Percentiles rank a stretch among this genome's conserved stretches.
Conservation (phyloP, 2,329 filamentous ascomycete genomes). For the Diplodia corticola region DNA sequence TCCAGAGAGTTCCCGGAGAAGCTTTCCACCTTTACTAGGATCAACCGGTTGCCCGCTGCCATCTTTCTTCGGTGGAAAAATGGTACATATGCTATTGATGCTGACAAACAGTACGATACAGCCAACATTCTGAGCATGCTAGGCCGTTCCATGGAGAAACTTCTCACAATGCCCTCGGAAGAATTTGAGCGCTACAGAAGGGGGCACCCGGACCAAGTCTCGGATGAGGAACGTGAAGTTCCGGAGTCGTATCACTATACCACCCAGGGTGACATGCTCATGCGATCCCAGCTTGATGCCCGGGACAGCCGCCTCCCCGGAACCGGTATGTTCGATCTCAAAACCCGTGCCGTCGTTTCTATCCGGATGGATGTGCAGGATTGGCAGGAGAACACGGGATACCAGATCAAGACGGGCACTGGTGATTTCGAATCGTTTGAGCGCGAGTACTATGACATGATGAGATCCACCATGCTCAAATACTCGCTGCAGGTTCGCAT, state of each 20-base stretch:
- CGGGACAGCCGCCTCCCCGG: slow-evolving; percentile 83
- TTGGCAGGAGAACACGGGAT: slow-evolving; percentile 75
- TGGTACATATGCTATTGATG: slow-evolving; percentile 90
- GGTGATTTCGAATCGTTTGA: slow-evolving; percentile 91
- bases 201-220: slow-evolving; percentile 65
- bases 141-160: slow-evolving; percentile 94
- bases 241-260: slow-evolving; percentile 78
- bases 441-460: slow-evolving; percentile 96
- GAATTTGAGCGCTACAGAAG: slow-evolving; percentile 85
- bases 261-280: slow-evolving; percentile 80
- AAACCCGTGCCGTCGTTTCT: slow-evolving; percentile 87
- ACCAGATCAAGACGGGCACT: slow-evolving; percentile 75
- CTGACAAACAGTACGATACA: slow-evolving; percentile 86
- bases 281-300: slow-evolving; percentile 94
- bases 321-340: slow-evolving; percentile 92
- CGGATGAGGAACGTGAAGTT: slow-evolving; percentile 68
- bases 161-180: slow-evolving; percentile 78
- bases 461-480: slow-evolving; percentile 88
- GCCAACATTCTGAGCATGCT: slow-evolving; percentile 88
- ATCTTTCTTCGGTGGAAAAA: slow-evolving; percentile 81
- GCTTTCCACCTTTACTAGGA: slow-evolving; percentile 66
- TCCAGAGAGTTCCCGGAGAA: slow-evolving; percentile 66
- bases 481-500: slow-evolving; percentile 96
- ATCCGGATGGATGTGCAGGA: slow-evolving; percentile 82
- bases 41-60: slow-evolving; percentile 72